Evolutionary conservation across 345 rosid species (phyloP), one percentile per base, ranked within the genome.

Genomic region (Tarenaya hassleriana): DNA sequence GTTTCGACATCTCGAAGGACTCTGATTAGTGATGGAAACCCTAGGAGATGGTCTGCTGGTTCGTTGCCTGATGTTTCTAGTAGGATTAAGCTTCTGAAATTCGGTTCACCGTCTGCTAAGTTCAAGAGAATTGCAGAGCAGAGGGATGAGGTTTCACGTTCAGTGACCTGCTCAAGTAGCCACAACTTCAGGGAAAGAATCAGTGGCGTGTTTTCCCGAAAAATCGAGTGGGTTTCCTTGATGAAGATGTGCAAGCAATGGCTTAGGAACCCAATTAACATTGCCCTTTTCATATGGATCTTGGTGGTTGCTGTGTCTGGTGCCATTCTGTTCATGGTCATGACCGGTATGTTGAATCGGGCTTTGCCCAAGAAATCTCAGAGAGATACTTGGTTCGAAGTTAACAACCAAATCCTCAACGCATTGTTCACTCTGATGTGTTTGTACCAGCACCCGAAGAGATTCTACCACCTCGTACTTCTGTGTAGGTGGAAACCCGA

Each of bases 371-470:
- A 67, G 33, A 88, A 84, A 70, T 70, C 94, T 2, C 69, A 79
- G 21, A 81, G 95, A 71, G 68, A 84, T 61, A 75, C 69, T 59
- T 90, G 97, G 97, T 86, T 84, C 62, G 96, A 90, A 67, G 94
- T 86, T 19, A 90, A 90, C 72, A 86, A 90, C 52, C 97, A 90
- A 56, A 86, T 90, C 61, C 88, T 90, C 41, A 88, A 88, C 29
- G 96, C 95, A 0, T 64, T 88, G 56, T 92, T 88, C 62, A 88
- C 98, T 56, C 83, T 92, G 16, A 88, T 92, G 90, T 92, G 96
- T 69, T 62, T 92, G 37, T 92, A 92, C 59, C 84, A 88, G 17
- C 98, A 92, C 32, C 98, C 98, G 4, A 83, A 92, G 68, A 75
- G 95, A 39, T 68, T 88, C 60, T 75, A 92, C 70, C 88, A 92